A percentile compares a stretch with the other conserved stretches of the same genome.
Conservation (phyloP, 176 grass and related monocot genomes). For the Phragmites australis region DNA sequence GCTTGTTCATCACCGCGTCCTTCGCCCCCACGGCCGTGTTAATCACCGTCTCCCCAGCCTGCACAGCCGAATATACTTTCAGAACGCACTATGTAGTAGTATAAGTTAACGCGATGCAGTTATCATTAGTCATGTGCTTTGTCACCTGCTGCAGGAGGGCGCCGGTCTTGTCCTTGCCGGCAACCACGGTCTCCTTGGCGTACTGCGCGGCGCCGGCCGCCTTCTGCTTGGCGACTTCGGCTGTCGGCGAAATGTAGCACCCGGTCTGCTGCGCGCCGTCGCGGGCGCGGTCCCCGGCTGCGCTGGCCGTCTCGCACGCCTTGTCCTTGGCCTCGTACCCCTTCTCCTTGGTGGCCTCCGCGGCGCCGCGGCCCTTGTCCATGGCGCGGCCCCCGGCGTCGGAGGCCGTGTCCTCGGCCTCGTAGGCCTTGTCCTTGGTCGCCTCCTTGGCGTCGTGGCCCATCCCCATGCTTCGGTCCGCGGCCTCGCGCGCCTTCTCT, state of each 20-base stretch:
- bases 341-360: slow-evolving; percentile 44
- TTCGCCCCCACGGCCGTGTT: slow-evolving; percentile 36
- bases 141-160: slow-evolving; percentile 56
- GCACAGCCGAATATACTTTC: neutral
- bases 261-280: slow-evolving; percentile 25
- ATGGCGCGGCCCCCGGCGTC: neutral
- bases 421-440: slow-evolving; percentile 3
- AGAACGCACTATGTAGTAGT: neutral
- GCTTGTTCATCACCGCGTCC: slow-evolving; percentile 60
- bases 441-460: slow-evolving; percentile 33
- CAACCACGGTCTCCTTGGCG: slow-evolving; percentile 50
- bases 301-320: slow-evolving; percentile 36
- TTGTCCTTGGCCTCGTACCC: slow-evolving; percentile 41
- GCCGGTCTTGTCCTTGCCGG: slow-evolving; percentile 66
- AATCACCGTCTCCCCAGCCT: slow-evolving; percentile 45
- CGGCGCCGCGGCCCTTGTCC: slow-evolving; percentile 8
- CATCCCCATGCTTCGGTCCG: slow-evolving; percentile 33
- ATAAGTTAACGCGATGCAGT: neutral
- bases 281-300: slow-evolving; percentile 34
- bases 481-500: slow-evolving; percentile 38
- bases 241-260: slow-evolving; percentile 36
- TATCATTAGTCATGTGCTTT: neutral
- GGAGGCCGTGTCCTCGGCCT: slow-evolving; percentile 18
- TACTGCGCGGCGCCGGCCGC: slow-evolving; percentile 43
- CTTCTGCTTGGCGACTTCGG: slow-evolving; percentile 47